phyloP scores from a whole-genome alignment of 2,329 filamentous ascomycete species.

The Penicillium sp. region DNA sequence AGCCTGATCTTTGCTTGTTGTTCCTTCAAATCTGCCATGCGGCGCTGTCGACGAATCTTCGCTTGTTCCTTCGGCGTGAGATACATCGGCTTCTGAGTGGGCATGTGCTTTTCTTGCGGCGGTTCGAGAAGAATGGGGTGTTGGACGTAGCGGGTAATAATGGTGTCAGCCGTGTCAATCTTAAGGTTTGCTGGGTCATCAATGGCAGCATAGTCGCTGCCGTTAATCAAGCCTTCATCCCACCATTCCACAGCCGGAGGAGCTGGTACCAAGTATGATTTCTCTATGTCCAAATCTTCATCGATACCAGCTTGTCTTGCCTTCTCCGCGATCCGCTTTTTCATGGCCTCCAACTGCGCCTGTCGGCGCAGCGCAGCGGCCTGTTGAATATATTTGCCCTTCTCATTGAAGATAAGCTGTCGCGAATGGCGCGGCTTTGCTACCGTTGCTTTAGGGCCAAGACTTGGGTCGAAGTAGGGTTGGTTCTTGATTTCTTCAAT shows the following conservation, averaged over 20 bases:
- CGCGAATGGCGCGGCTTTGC: conserved; percentile 70
- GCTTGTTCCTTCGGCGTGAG: conserved; percentile 88
- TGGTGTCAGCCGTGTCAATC: conserved; percentile 75
- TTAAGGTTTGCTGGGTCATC: conserved; percentile 69
- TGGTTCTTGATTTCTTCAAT: conserved; percentile 67
- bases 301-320: conserved; percentile 91
- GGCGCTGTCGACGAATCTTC: conserved; percentile 84
- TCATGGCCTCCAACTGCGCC: conserved; percentile 88
- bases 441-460: conserved; percentile 61
- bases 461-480: conserved; percentile 78
- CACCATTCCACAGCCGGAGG: conserved; percentile 96
- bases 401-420: conserved; percentile 86
- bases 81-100: conserved; percentile 84
- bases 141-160: conserved; percentile 88
- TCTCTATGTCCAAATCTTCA: conserved; percentile 85
- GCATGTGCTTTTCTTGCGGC: conserved; percentile 82
- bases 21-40: conserved; percentile 93
- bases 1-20: conserved; percentile 94
- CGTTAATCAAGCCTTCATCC: conserved; percentile 85
- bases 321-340: conserved; percentile 85
- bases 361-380: conserved; percentile 86
- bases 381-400: conserved; percentile 96
- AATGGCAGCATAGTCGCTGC: conserved; percentile 72
- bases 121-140: conserved; percentile 90
- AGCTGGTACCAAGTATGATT: conserved; percentile 79